phyloP scores from a whole-genome alignment of 495 filamentous ascomycete species.

The Hyaloscypha bicolor region DNA sequence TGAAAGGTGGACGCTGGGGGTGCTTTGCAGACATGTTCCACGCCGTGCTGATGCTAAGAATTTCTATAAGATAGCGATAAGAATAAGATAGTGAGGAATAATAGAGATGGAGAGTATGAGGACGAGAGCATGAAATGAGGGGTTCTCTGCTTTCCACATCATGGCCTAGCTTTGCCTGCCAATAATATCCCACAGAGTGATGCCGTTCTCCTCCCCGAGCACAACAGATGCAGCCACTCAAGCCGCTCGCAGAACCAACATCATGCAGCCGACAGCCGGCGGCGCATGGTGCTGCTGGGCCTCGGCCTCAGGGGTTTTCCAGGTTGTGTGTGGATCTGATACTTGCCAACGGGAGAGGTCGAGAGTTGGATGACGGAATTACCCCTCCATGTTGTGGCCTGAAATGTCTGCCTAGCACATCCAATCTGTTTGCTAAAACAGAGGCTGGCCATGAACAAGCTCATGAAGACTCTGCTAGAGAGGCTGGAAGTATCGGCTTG shows the following conservation, averaged over 20 bases:
- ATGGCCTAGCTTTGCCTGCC: not conserved
- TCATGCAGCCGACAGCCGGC: not conserved
- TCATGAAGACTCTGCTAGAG: no score
- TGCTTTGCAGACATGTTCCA: slow-evolving; percentile 30
- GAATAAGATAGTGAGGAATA: no score
- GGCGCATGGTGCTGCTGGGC: not conserved
- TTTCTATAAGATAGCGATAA: not conserved
- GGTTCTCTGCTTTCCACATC: slow-evolving; percentile 3
- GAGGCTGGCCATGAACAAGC: no score
- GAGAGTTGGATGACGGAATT: not conserved
- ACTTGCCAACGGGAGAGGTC: not conserved
- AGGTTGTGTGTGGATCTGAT: not conserved
- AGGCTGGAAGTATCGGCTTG: no score
- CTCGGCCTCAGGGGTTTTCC: not conserved
- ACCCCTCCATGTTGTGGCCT: not conserved
- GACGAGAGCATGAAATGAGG: not conserved
- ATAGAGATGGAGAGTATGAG: not conserved
- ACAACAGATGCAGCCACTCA: not conserved
- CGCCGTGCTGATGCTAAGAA: not conserved
- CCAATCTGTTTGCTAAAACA: not conserved
- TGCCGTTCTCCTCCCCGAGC: slow-evolving; percentile 7
- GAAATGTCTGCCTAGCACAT: not conserved
- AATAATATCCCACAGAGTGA: not conserved
- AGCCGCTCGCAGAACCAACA: not conserved
- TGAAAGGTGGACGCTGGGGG: slow-evolving; percentile 70